Conservation (phyloP, 495 filamentous ascomycete genomes). For the Parathielavia appendiculata region DNA sequence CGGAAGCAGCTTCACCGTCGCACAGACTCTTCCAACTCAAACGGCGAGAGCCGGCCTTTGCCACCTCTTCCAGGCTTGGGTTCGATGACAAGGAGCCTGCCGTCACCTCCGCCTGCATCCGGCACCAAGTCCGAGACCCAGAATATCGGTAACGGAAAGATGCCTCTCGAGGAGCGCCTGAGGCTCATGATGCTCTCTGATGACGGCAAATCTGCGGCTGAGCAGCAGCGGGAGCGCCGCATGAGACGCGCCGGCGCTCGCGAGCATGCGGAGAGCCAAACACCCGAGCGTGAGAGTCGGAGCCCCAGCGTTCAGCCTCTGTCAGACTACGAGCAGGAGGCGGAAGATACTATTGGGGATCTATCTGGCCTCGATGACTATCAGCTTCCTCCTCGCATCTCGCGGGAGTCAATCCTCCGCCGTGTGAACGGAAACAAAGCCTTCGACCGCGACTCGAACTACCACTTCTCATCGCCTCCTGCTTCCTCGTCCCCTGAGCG, state of each 20-base stretch:
- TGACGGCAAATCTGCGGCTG: slow-evolving; percentile 48
- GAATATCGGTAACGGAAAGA: slow-evolving; percentile 58
- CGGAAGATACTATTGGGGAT: slow-evolving; percentile 51
- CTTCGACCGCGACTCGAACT: slow-evolving; percentile 54
- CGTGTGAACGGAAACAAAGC: slow-evolving; percentile 71
- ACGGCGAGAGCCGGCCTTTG: slow-evolving; percentile 66
- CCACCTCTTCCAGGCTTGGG: slow-evolving; percentile 62
- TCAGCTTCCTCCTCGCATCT: slow-evolving; percentile 70
- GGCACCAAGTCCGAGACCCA: slow-evolving; percentile 57
- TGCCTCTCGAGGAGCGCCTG: slow-evolving; percentile 77
- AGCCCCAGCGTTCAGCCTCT: slow-evolving; percentile 36
- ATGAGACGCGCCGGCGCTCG: slow-evolving; percentile 51
- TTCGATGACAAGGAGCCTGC: slow-evolving; percentile 43
- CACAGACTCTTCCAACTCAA: slow-evolving; percentile 64
- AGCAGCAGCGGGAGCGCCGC: slow-evolving; percentile 57
- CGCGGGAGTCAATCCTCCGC: slow-evolving; percentile 85
- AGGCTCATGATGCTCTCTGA: slow-evolving; percentile 76
- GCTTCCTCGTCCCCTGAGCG: slow-evolving; percentile 51
- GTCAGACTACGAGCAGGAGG: slow-evolving; percentile 38
- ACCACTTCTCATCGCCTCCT: slow-evolving; percentile 54
- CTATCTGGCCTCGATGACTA: slow-evolving; percentile 52
- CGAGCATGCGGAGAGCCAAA: slow-evolving; percentile 43
- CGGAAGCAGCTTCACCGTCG: slow-evolving; percentile 45
- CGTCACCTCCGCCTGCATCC: slow-evolving; percentile 61
- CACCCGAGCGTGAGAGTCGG: slow-evolving; percentile 43